Base-by-base conservation (phyloP, 371 early-diverging fungal genomes). In the Syncephalastrum sp. region DNA sequence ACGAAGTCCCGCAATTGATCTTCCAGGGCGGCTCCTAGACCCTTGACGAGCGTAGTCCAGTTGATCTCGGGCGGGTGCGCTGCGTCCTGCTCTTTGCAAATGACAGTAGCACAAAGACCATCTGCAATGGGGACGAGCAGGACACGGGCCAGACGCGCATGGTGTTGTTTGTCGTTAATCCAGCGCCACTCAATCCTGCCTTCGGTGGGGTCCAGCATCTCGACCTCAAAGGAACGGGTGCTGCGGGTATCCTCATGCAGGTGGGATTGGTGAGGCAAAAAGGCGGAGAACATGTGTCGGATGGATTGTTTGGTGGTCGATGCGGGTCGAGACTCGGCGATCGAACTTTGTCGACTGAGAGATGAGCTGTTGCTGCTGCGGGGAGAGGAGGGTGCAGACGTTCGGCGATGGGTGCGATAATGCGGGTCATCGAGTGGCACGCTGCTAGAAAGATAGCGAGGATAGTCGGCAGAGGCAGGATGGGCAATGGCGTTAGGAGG, bases 341-440 rank as follows among this genome's bases (percentile, higher is more conserved):
- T 29, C 7, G 29, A 29, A 29, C 29, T 29, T 7, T 29, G 29
- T 29, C 29, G 29, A 29, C 29, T 29, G 7, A 29, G 29, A 7
- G 29, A 29, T 29, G 29, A 29, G 7, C 29, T 29, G 29, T 29
- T 29, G 29, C 29, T 29, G 29, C 29, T 29, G 29, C 29, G 29
- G 1, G 74, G 74, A 7, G 74, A 74, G 4, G 70, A 67, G 0
- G 70, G 70, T 3, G 68, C 70, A 6, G 70, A 68, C 17, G 50
- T 21, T 48, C 47, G 59, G 17, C 42, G 42, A 15, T 19, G 41
- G 27, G 49, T 7, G 27, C 13, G 41, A 33, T 27, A 21, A 49
- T 17, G 55, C 27, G 50, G 53, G 1, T 21, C 43, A 15, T 72
- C 67, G 7, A 71, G 57, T 12, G 75, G 75, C 2, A 71, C 59